phyloP scores from a whole-genome alignment of 2,329 filamentous ascomycete species.

The Knufia fluminis region DNA sequence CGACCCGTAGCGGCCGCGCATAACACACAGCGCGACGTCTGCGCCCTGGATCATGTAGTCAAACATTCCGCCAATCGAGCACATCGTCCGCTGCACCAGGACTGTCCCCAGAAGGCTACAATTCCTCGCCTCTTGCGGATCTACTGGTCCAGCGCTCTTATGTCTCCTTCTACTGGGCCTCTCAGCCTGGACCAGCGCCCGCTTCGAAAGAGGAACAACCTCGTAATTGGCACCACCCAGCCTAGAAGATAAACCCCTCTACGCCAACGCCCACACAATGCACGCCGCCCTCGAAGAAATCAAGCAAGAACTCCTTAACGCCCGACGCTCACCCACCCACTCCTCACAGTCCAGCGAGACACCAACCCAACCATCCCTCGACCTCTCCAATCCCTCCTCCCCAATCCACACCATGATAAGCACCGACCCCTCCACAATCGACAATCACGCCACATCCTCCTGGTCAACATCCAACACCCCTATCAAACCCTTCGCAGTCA shows the following conservation, averaged over 20 bases:
- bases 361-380: too few relatives aligned
- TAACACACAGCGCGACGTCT: background rate
- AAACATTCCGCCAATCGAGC: background rate
- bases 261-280: background rate
- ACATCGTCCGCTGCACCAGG: background rate
- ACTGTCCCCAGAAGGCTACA: too few relatives aligned
- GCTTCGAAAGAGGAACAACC: too few relatives aligned
- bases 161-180: too few relatives aligned
- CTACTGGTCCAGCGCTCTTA: too few relatives aligned
- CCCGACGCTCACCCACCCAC: too few relatives aligned
- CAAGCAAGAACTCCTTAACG: background rate
- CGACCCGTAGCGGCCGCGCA: background rate
- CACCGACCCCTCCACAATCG: conserved; percentile 55
- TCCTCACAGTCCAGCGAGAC: too few relatives aligned
- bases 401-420: conserved; percentile 53
- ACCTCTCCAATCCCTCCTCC: too few relatives aligned
- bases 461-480: conserved; percentile 61
- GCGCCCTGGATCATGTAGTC: background rate
- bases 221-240: too few relatives aligned
- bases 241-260: too few relatives aligned
- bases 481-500: conserved; percentile 54
- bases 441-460: conserved; percentile 58
- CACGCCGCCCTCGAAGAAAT: background rate
- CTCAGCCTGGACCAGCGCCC: too few relatives aligned
- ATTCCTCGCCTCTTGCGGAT: too few relatives aligned